A percentile compares a stretch with the other conserved stretches of the same genome.
Conservation (phyloP, 2,329 filamentous ascomycete genomes). For the Nemania sp. region DNA sequence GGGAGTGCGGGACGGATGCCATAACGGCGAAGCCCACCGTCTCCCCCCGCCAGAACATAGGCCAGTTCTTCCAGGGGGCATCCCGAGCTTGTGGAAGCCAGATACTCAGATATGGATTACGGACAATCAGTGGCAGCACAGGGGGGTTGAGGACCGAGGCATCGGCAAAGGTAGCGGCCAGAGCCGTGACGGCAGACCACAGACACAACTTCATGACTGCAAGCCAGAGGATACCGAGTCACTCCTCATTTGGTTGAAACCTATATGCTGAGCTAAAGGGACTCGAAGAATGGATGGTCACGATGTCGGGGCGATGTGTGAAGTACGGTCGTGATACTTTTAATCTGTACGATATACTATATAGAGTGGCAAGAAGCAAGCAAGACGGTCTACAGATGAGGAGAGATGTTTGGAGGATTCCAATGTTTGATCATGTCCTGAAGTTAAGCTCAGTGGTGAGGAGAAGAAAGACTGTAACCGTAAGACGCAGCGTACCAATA, state of each 20-base stretch:
- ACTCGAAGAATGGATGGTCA: neutral
- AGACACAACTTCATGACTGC: slow-evolving; percentile 48
- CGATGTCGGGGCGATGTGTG: neutral
- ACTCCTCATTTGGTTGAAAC: slow-evolving; percentile 27
- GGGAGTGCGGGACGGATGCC: slow-evolving; percentile 58
- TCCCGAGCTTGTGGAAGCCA: slow-evolving; percentile 76
- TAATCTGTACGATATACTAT: slow-evolving; percentile 18
- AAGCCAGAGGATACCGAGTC: slow-evolving; percentile 18
- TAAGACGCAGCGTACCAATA: neutral
- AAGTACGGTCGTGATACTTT: slow-evolving; percentile 1
- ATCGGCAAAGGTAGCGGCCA: slow-evolving; percentile 53
- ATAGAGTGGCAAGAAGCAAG: neutral
- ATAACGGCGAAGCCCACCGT: slow-evolving; percentile 63
- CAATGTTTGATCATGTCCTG: slow-evolving; percentile 18
- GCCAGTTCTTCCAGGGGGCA: slow-evolving; percentile 85
- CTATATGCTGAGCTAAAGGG: neutral
- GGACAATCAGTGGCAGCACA: slow-evolving; percentile 68
- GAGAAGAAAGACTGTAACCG: slow-evolving; percentile 17
- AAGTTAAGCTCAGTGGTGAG: slow-evolving; percentile 14
- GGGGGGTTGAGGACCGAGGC: slow-evolving; percentile 67
- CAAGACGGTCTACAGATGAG: neutral
- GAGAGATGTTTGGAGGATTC: neutral
- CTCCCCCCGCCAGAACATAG: slow-evolving; percentile 82
- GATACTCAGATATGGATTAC: slow-evolving; percentile 70
- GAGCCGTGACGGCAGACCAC: slow-evolving; percentile 47